Conservation (phyloP, 108 stramenopile species). For the Epithemia pelagica region DNA sequence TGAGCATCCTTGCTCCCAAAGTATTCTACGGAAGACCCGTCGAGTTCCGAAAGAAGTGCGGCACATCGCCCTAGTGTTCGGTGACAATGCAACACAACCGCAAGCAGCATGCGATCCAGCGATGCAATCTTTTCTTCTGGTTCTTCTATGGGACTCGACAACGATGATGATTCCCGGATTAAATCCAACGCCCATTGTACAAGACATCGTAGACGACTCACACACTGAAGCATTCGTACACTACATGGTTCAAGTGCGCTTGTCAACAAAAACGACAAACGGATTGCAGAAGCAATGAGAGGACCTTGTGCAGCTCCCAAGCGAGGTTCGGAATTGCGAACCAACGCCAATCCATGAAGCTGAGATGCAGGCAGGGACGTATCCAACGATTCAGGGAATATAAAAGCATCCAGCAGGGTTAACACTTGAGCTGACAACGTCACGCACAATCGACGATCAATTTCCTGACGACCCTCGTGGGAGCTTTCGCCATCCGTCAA, state of each 20-base stretch:
- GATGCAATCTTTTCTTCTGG: conserved; percentile 40
- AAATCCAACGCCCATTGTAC: conserved; percentile 75
- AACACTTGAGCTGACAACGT: conserved; percentile 57
- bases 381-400: conserved; percentile 77
- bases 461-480: not conserved
- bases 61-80: conserved; percentile 61
- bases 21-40: conserved; percentile 40
- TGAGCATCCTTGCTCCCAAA: conserved; percentile 44
- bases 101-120: conserved; percentile 60
- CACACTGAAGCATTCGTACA: conserved; percentile 67
- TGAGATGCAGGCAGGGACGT: conserved; percentile 48
- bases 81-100: conserved; percentile 66
- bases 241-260: conserved; percentile 66
- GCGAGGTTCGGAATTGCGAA: conserved; percentile 63
- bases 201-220: conserved; percentile 69
- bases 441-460: conserved; percentile 36
- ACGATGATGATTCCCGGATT: conserved; percentile 30
- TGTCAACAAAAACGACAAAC: conserved; percentile 67
- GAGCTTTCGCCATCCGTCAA: conserved; percentile 1
- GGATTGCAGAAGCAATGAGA: conserved; percentile 55
- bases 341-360: conserved; percentile 70
- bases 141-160: conserved; percentile 21
- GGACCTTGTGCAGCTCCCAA: conserved; percentile 75
- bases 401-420: conserved; percentile 75
- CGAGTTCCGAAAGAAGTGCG: conserved; percentile 53